These are phyloP conservation scores for Yamadazyma oceani DNA, from an alignment of 1,139 yeast species.

Conservation along the genomic window DNA sequence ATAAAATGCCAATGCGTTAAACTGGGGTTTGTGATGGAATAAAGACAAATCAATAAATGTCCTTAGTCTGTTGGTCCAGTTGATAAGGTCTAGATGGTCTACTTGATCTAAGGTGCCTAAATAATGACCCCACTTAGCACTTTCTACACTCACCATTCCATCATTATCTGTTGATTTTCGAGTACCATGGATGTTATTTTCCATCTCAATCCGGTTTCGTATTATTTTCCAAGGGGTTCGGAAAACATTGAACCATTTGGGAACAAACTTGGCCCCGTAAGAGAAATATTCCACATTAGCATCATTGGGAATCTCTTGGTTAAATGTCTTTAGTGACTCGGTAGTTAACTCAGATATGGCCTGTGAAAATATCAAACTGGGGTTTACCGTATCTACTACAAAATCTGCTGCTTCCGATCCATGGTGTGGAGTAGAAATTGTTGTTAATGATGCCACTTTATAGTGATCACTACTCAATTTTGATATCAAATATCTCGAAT, in stretches of 20 bases:
- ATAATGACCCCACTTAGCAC: constrained; percentile 83
- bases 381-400: constrained; percentile 40
- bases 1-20: constrained; percentile 75
- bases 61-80: constrained; percentile 69
- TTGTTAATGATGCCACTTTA: constrained; percentile 69
- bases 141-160: constrained; percentile 78
- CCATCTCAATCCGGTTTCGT: constrained; percentile 22
- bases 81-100: constrained; percentile 83
- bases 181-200: constrained; percentile 9
- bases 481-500: constrained; percentile 73
- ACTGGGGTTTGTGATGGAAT: constrained; percentile 41
- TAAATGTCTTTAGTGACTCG: constrained; percentile 50
- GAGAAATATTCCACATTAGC: constrained; percentile 73
- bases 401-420: constrained; percentile 86
- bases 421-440: constrained; percentile 84
- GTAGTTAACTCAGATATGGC: constrained; percentile 65
- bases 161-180: constrained; percentile 53
- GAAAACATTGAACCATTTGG: constrained; percentile 63
- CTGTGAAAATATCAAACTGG: constrained; percentile 27
- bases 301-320: constrained; percentile 50
- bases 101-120: constrained; percentile 75
- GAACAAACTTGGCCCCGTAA: constrained; percentile 74
- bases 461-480: constrained; percentile 48
- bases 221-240: constrained; percentile 64
- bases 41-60: constrained; percentile 32